Base-by-base conservation (phyloP, 2,329 filamentous ascomycete genomes). In the Alternaria longipes region DNA sequence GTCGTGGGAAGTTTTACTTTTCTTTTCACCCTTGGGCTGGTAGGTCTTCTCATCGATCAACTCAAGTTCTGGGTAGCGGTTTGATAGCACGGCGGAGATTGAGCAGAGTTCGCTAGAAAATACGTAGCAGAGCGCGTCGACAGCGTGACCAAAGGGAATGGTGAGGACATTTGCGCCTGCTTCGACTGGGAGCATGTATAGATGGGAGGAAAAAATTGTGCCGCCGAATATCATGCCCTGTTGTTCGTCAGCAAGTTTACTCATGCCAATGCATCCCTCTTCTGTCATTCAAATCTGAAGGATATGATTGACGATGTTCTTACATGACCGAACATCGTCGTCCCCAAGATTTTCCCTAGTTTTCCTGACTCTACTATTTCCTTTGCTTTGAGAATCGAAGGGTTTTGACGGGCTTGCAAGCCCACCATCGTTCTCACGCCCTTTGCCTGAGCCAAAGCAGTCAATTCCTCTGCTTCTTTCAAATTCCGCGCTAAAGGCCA, bases 101-200 rank as follows among this genome's bases (percentile, higher is more conserved):
- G 65, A 59, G 30, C 68, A 64, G 7, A 76, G 38, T 54, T 78
- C 74, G 18, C 74, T 60, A 11, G 44, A 70, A 2, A 76, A 62
- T 4, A 75, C 74, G 38, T 64, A 73, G 47, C 71, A 74, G 11
- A 76, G 50, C 3, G 74, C 73, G 47, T 77, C 75, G 3, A 76
- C 60, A 5, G 71, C 69, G 50, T 78, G 74, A 0, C 78, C 80
- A 47, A 80, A 79, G 4, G 79, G 76, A 30, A 82, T 80, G 0
- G 80, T 81, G 34, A 82, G 56, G 36, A 81, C 40, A 34, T 82
- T 83, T 3, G 77, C 81, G 0, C 81, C 81, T 4, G 87, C 68
- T 8, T 80, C 76, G 11, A 81, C 76, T 5, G 85, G 77, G 0
- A 82, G 71, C 42, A 86, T 85, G 59, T 88, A 89, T 28, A 77